Evolutionary conservation across 2,329 filamentous ascomycete genomes (phyloP).

Genomic region (Exophiala phaeomuriformis): DNA sequence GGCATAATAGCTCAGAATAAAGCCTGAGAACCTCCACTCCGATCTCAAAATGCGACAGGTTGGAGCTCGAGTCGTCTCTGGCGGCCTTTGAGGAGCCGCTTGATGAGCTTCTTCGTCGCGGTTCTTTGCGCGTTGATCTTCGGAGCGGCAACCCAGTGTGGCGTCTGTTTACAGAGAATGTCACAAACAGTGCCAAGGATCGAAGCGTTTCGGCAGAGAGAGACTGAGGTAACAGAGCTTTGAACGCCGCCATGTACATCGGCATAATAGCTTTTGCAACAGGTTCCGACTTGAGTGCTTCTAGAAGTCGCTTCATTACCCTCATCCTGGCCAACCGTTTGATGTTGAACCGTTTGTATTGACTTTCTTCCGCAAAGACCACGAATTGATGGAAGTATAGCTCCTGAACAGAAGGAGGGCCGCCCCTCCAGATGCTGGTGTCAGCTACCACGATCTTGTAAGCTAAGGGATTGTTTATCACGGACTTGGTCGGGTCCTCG

Average conservation of each 20-base stretch:
- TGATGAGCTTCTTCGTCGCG: conserved; percentile 24
- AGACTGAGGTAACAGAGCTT: conserved; percentile 69
- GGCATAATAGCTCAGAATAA: conserved; percentile 71
- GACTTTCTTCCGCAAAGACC: conserved; percentile 81
- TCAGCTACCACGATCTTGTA: conserved; percentile 90
- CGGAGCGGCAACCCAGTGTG: conserved; percentile 41
- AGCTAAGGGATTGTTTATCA: conserved; percentile 91
- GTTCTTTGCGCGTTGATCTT: conserved; percentile 37
- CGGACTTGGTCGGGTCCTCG: conserved; percentile 70
- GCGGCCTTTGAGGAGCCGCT: conserved; percentile 29
- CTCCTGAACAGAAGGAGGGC: conserved; percentile 67
- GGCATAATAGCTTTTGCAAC: conserved; percentile 65
- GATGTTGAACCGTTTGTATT: conserved; percentile 86
- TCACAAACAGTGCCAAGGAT: conserved; percentile 83
- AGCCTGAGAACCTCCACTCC: conserved; percentile 68
- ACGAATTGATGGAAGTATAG: conserved; percentile 91
- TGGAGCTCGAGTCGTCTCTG: conserved; percentile 27
- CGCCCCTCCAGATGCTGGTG: conserved; percentile 84
- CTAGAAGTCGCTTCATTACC: conserved; percentile 81
- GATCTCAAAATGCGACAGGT: conserved; percentile 57
- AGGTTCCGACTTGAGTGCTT: conserved; percentile 79
- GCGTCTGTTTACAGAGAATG: conserved; percentile 73
- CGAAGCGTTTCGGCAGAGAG: conserved; percentile 78
- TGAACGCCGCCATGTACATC: conserved; percentile 71
- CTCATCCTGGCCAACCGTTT: conserved; percentile 82